Base-by-base conservation (phyloP, 768 basidiomycete species). In the Russula lepida region DNA sequence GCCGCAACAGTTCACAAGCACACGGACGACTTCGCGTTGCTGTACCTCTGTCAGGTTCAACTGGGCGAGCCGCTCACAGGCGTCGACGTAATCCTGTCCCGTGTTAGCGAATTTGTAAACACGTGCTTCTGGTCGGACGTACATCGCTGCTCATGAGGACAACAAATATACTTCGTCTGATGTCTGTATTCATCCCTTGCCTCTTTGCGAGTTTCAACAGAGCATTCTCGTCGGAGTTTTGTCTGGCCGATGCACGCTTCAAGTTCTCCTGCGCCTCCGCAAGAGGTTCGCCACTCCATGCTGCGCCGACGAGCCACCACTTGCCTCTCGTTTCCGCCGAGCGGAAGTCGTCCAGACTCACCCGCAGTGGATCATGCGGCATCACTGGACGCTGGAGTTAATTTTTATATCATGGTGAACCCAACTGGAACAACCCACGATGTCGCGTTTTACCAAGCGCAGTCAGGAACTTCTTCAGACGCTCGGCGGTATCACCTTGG, bases 181-280 rank as follows among this genome's bases (percentile, higher is more conserved):
- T 86, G 67, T 98, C 97, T 2, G 95, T 98, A 69, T 99, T 99
- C 95, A 99, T 98, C 23, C 97, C 97, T 71, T 99, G 97, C 70
- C 85, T 88, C 66, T 84, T 80, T 4, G 97, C 95, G n/a, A 98
- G 79, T 67, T 85, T 87, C 41, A 87, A 65, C 33, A 98, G 75
- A 5, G 75, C 71, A 47, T 74, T 77, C 47, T 71, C 71, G 9
- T 64, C 67, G 19, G 65, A 67, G 44, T 72, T 69, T 47, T 72
- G 68, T 55, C 67, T 58, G 47, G 67, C 51, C 4, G 69, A 62
- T 3, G 64, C 51, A 35, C 71, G 71, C 23, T 71, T 68, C 44
- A 70, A 67, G 30, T 73, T 71, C 4, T 73, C 78, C 59, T 81
- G 81, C 47, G 79, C 81, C 58, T 98, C 95, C 21, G 86, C 78